Base-by-base conservation (phyloP, 2,329 filamentous ascomycete species). In the Endocalyx cinctus region DNA sequence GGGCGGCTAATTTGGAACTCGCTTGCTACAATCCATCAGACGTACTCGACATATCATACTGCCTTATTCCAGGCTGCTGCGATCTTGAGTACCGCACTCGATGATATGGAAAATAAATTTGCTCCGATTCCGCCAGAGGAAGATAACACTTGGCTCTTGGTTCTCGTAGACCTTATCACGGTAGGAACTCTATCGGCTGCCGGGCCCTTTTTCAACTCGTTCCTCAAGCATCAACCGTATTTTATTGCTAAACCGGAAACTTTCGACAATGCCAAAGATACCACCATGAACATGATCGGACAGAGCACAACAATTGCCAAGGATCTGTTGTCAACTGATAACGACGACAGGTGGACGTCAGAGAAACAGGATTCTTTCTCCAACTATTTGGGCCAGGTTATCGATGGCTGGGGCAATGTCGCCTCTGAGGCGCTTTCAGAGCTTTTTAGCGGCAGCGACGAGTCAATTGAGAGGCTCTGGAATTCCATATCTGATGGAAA, bases 101-200 rank as follows among this genome's bases (percentile, higher is more conserved):
- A 42, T 13, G 35, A 48, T 28, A 42, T 56, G 22, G 46, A 51
- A 34, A 39, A 49, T 33, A 51, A 25, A 12, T 55, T 58, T 31
- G 54, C 52, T 10, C 52, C 55, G 7, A 38, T 55, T 3, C 46
- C 53, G 2, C 33, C 41, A 17, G 35, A 43, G 7, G 14, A 43
- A 19, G 35, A 38, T 31, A 47, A 52, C 33, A 39, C 34, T 20
- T 57, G 50, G 52, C 31, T 50, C 6, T 19, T 39, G n/a, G 34
- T 60, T 18, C 37, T 61, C 6, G 43, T 58, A 17, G 48, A 56
- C 36, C 34, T 56, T 10, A 17, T 58, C 27, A 52, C 44, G 18
- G 33, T 59, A n/a, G 54, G 53, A 4, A 40, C 47, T 6, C 35
- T 48, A 17, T 34, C 43, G 16, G 38, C 30, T 13, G 45, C 43